Evolutionary conservation across 1,284 basidiomycete species (phyloP), one percentile per base, ranked within the genome.

Genomic region (Cystobasidium slooffiae): DNA sequence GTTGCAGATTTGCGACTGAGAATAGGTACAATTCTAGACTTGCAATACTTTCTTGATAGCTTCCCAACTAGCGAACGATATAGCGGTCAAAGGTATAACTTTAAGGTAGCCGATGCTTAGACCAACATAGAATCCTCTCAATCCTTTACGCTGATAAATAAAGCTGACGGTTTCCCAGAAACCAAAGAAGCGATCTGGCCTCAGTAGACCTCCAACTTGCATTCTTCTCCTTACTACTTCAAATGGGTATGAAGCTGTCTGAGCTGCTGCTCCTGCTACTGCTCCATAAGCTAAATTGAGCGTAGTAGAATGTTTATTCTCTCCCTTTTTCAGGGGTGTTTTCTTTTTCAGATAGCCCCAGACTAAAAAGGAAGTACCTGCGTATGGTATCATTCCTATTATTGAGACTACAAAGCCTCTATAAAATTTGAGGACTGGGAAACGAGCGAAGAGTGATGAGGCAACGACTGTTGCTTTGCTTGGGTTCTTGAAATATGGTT

Each of bases 81-180:
- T 88, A 70, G 91, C 90, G 14, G 92, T 97, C 94, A 98, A 97
- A 14, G 96, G 96, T 67, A 98, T 87, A n/a, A 97, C 90, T 85
- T 99, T 98, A 74, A 98, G 80, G 83, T 94, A 97, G 0, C 97
- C 97, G 78, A 99, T 93, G 74, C 89, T 89, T 77, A 99, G 84
- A 0, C 97, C 97, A 18, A 97, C 90, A 81, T 92, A 99, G 82
- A 98, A 99, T 0, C 94, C 95, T 80, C 89, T 86, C 88, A 88
- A 91, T 1, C 95, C 94, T 44, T 86, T 84, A 8, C 86, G 83
- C 9, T 81, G 80, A 86, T 90, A 97, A 22, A 99, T 88, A 16
- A 84, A 83, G 52, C 82, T 81, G 16, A 89, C 86, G 0, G 92
- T 93, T 83, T 96, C 92, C 73, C 87, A 86, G 88, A 91, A 93